Conservation (phyloP, 495 filamentous ascomycete genomes). For the Margaritispora aquatica region DNA sequence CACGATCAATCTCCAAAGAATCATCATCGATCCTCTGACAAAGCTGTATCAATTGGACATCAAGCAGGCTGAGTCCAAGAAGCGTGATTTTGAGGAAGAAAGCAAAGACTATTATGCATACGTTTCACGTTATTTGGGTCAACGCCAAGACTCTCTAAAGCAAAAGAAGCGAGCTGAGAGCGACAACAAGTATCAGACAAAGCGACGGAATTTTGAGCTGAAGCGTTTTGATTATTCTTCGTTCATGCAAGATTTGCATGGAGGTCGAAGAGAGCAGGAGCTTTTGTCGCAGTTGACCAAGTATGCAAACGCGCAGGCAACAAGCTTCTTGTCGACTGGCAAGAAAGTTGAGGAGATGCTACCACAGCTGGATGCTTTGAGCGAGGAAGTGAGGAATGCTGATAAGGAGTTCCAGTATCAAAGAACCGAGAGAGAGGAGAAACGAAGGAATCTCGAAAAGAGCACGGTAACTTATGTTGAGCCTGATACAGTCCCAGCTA, state of each 20-base stretch:
- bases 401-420: conserved; percentile 96
- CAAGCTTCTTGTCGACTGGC: conserved; percentile 70
- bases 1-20: conserved; percentile 73
- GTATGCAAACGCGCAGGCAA: conserved; percentile 88
- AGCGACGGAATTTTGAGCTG: conserved; percentile 88
- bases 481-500: conserved; percentile 44
- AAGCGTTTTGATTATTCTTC: conserved; percentile 98
- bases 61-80: conserved; percentile 95
- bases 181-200: conserved; percentile 93
- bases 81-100: conserved; percentile 97
- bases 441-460: conserved; percentile 82
- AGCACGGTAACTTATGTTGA: conserved; percentile 76
- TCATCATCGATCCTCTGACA: conserved; percentile 88
- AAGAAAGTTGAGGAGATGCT: conserved; percentile 84
- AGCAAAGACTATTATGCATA: conserved; percentile 97
- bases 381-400: conserved; percentile 78
- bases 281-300: conserved; percentile 92
- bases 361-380: conserved; percentile 89
- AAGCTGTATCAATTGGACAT: conserved; percentile 93
- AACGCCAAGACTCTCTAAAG: conserved; percentile 91
- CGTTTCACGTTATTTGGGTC: conserved; percentile 88
- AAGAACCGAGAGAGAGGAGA: conserved; percentile 87
- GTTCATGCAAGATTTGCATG: conserved; percentile 98
- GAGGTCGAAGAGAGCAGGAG: conserved; percentile 95
- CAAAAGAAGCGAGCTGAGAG: conserved; percentile 93